Conservation (phyloP, 202 grass and related monocot species). For the Panicum virgatum region DNA sequence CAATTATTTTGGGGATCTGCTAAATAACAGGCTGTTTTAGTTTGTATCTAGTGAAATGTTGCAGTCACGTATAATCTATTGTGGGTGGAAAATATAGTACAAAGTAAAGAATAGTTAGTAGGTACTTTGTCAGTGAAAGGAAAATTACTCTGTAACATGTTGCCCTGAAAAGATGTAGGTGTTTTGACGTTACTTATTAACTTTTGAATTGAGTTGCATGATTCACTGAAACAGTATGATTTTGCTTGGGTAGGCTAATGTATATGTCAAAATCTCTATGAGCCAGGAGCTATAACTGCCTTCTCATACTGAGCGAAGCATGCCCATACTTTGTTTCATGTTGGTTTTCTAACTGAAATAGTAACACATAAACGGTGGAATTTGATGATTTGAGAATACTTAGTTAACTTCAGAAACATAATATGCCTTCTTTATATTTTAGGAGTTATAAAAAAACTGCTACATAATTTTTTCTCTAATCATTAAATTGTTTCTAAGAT, state of each 20-base stretch:
- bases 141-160: neutral
- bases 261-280: neutral
- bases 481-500: neutral
- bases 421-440: neutral
- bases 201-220: neutral
- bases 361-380: neutral
- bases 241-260: neutral
- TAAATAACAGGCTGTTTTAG: too few relatives aligned
- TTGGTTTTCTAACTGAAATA: neutral
- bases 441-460: neutral
- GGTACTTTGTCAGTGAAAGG: neutral
- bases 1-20: constrained; percentile 2
- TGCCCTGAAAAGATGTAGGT: neutral
- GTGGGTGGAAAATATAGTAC: neutral
- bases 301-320: constrained; percentile 6
- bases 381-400: neutral
- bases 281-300: neutral
- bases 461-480: neutral
- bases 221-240: neutral
- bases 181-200: neutral
- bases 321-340: neutral
- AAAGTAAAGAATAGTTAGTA: neutral
- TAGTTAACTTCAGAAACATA: constrained; percentile 4
- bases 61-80: neutral
- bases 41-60: constrained; percentile 9